Percentiles rank a stretch among this genome's conserved stretches.
Evolutionary conservation across 371 early-diverging fungal species (phyloP).

Genomic region (Batkoa obscura): DNA sequence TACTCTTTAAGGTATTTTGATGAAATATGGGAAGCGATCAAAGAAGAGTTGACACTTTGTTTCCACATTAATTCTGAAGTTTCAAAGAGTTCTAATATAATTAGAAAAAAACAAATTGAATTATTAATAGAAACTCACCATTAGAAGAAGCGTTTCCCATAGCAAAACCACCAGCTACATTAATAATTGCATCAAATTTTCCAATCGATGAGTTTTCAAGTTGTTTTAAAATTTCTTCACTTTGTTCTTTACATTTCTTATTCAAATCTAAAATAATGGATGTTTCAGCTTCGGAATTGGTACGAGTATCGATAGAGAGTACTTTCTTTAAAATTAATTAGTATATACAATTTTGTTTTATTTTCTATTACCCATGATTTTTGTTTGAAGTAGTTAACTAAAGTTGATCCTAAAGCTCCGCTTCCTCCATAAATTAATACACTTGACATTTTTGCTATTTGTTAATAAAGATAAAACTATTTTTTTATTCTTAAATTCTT

Average conservation of each 20-base stretch:
- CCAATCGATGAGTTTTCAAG: constrained; percentile 13
- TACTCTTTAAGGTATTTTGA: constrained; percentile 51
- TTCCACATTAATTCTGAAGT: constrained; percentile 51
- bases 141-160: constrained; percentile 69
- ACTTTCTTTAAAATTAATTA: constrained; percentile 26
- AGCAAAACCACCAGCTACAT: constrained; percentile 94
- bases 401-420: constrained; percentile 71
- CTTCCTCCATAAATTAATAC: constrained; percentile 79
- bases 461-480: too few relatives aligned
- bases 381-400: constrained; percentile 46
- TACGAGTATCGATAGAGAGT: constrained; percentile 51
- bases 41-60: constrained; percentile 66
- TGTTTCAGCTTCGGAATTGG: constrained; percentile 49
- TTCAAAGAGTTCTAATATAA: constrained; percentile 36
- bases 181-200: constrained; percentile 65
- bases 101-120: not conserved
- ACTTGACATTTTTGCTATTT: constrained; percentile 16
- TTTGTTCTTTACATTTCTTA: constrained; percentile 34
- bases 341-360: not conserved
- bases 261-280: constrained; percentile 33
- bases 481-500: too few relatives aligned
- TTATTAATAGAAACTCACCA: constrained; percentile 18
- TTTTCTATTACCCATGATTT: constrained; percentile 41
- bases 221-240: constrained; percentile 20
- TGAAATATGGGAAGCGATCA: constrained; percentile 67